These are phyloP conservation scores for Leptomonas pyrrhocoris DNA, from an alignment of 208 protist species.

Conservation along the genomic window DNA sequence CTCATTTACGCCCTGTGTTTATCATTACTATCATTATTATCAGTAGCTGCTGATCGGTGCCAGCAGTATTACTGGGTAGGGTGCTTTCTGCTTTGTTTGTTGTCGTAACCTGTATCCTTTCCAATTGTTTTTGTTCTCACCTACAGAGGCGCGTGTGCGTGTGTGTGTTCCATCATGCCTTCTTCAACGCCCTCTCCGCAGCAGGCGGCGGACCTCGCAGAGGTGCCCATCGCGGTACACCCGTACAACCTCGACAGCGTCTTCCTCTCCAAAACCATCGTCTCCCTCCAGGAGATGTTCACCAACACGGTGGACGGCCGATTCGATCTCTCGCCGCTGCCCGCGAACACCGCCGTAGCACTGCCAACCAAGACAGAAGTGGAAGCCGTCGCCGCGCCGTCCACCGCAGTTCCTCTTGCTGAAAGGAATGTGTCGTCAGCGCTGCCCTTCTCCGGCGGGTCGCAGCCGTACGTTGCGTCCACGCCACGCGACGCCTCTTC, in stretches of 20 bases:
- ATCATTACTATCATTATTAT: too few species aligned
- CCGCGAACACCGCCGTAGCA: not conserved
- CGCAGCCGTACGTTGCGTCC: conserved; percentile 20
- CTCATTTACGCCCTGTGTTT: too few species aligned
- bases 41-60: too few species aligned
- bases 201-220: not conserved
- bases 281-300: conserved; percentile 28
- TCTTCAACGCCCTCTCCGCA: not conserved
- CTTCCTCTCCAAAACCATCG: conserved; percentile 49
- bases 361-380: not conserved
- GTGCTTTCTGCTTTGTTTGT: too few species aligned
- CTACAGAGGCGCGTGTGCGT: too few species aligned
- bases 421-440: not conserved
- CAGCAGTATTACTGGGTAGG: too few species aligned
- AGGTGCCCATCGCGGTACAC: conserved; percentile 35
- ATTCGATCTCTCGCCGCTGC: conserved; percentile 26
- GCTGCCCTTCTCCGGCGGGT: conserved; percentile 20
- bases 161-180: not conserved
- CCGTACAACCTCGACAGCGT: conserved; percentile 37
- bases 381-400: not conserved
- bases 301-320: conserved; percentile 7
- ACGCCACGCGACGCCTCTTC: not conserved
- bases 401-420: not conserved
- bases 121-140: too few species aligned
- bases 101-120: too few species aligned